Conservation (phyloP, 129 eudicot species). For the Heracleum sosnowskyi region DNA sequence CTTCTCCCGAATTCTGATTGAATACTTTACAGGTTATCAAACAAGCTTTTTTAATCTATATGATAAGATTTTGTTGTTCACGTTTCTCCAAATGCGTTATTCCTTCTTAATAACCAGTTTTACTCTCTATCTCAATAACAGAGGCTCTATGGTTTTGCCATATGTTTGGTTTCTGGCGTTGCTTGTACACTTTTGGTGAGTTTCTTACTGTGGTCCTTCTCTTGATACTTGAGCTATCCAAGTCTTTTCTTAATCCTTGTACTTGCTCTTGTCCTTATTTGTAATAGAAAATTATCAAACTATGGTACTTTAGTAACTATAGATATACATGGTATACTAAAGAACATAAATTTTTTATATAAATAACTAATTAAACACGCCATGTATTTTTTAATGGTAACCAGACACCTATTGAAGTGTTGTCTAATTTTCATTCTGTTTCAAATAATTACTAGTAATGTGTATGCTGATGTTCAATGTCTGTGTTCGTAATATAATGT, state of each 20-base stretch:
- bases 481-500: not conserved
- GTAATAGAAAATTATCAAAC: not conserved
- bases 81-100: not conserved
- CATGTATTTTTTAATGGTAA: not conserved
- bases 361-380: not conserved
- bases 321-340: not conserved
- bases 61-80: not conserved
- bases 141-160: conserved; percentile 90
- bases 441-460: not conserved
- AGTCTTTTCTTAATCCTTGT: not conserved
- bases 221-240: not conserved
- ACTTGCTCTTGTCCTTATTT: not conserved
- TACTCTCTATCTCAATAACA: conserved; percentile 24
- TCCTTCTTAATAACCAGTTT: not conserved
- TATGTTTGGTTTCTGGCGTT: conserved; percentile 85
- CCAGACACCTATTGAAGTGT: not conserved
- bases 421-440: not conserved
- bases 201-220: conserved; percentile 1
- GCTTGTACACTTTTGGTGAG: conserved; percentile 96
- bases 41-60: not conserved
- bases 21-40: not conserved
- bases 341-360: not conserved
- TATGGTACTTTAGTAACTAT: not conserved
- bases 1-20: not conserved
- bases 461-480: not conserved